Evolutionary conservation across 1,284 basidiomycete species (phyloP).

Genomic region (Tausonia pullulans): DNA sequence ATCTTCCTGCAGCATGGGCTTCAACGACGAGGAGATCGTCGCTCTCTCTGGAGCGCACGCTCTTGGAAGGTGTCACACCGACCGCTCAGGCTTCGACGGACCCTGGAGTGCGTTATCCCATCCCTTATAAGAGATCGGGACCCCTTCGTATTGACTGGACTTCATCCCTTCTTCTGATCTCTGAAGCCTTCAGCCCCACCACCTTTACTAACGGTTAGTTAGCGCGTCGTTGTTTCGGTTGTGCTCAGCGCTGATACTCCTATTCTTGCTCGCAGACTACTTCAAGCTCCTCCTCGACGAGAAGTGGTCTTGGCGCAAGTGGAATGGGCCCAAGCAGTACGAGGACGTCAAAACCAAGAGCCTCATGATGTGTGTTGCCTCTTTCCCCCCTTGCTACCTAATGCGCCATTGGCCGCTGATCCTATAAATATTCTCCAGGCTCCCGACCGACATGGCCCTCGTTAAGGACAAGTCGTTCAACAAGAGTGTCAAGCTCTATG

Average conservation of each 20-base stretch:
- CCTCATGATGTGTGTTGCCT: slow-evolving; percentile 88
- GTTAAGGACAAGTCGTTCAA: slow-evolving; percentile 79
- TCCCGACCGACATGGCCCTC: slow-evolving; percentile 41
- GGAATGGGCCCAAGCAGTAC: slow-evolving; percentile 78
- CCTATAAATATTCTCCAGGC: slow-evolving; percentile 31
- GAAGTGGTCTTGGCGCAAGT: slow-evolving; percentile 51
- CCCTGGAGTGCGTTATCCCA: slow-evolving; percentile 62
- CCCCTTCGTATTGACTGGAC: not conserved
- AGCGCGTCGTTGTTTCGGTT: not conserved
- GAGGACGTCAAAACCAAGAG: slow-evolving; percentile 79
- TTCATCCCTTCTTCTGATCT: too few species aligned
- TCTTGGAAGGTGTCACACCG: slow-evolving; percentile 80
- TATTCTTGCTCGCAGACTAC: slow-evolving; percentile 65
- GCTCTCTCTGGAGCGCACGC: slow-evolving; percentile 48
- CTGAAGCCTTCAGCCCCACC: slow-evolving; percentile 29
- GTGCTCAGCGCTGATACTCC: slow-evolving; percentile 25
- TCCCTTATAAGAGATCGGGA: not conserved
- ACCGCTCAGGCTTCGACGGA: slow-evolving; percentile 73
- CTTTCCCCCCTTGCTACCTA: not conserved
- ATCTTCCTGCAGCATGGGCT: slow-evolving; percentile 35
- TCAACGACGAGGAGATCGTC: slow-evolving; percentile 95
- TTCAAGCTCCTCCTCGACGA: slow-evolving; percentile 80
- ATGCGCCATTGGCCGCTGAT: too few species aligned
- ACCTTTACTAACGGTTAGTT: slow-evolving; percentile 20
- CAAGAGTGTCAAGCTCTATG: slow-evolving; percentile 71